Base-by-base conservation (phyloP, 768 basidiomycete species). In the Heimioporus sp. region DNA sequence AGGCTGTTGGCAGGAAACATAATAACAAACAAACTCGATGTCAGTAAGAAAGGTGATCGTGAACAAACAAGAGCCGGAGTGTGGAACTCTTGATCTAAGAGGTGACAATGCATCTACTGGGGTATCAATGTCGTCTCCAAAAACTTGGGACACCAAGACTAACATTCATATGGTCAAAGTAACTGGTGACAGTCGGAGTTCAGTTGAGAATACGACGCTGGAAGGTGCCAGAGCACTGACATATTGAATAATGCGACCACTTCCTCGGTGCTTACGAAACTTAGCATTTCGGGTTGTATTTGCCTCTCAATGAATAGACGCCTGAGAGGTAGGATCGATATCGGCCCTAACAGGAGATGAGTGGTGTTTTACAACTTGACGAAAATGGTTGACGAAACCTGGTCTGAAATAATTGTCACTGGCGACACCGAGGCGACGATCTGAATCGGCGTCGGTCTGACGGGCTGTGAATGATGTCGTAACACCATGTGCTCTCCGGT, bases 31-130 rank as follows among this genome's bases (percentile, higher is more conserved):
- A 53, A 62, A 90, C 90, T 90, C 17, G 94, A 92, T 16, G 97
- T 98, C 49, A 98, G 79, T 43, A 99, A 72, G 72, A 99, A 98
- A 0, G 96, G 96, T 35, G 91, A 94, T 20, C 97, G 85, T 24
- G 91, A 92, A 64, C 95, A 95, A 15, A 98, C 91, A 35, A 97
- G 80, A 4, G 92, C 83, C 1, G 96, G 94, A 0, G 96, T 97
- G 69, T 98, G 97, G 69, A 96, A 94, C 44, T 88, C 82, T 38
- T 81, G 80, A 60, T 96, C 92, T 44, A 99, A 72, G 43, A 98
- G 72, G 49, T 86, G 86, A 50, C 85, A 84, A 57, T 92, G 91
- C 71, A 82, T 81, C 88, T 92, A 55, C 40, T 38, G 44, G 40
- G 20, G 42, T 56, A 47, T 58, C 51, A 66, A 39, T 51, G 42